These are phyloP conservation scores for Phialophora macrospora DNA, from an alignment of 2,329 filamentous ascomycete genomes.

Conservation along the genomic window DNA sequence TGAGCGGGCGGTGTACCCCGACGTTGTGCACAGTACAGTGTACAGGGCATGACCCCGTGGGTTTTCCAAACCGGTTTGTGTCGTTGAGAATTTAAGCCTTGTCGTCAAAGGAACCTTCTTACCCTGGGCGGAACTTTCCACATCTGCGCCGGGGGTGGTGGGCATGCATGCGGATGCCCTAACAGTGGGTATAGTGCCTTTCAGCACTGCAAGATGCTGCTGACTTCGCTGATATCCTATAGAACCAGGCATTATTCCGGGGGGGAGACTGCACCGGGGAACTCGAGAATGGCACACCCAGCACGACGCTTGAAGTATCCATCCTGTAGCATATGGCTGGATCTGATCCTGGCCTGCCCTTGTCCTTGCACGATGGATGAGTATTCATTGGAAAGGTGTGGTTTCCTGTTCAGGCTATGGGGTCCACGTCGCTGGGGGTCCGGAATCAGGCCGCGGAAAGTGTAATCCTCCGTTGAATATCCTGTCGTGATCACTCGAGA, in stretches of 20 bases:
- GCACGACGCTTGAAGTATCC: background rate
- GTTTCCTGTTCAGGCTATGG: background rate
- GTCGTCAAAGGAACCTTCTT: background rate
- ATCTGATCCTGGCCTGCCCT: background rate
- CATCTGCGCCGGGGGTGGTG: background rate
- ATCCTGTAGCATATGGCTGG: background rate
- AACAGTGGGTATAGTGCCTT: background rate
- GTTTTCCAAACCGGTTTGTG: background rate
- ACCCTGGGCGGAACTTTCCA: background rate
- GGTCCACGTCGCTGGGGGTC: too few relatives aligned
- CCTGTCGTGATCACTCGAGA: background rate
- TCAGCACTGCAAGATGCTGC: background rate
- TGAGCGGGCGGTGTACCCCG: background rate
- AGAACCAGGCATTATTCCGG: background rate
- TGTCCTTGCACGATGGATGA: background rate
- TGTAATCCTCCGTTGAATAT: background rate
- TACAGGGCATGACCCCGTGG: background rate
- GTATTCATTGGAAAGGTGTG: background rate
- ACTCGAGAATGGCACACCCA: background rate
- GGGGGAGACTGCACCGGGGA: background rate
- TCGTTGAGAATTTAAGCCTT: background rate
- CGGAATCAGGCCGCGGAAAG: constrained; percentile 21
- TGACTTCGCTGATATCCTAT: too few relatives aligned
- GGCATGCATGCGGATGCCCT: background rate
- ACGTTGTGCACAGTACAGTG: background rate